phyloP scores from a whole-genome alignment of 352 stramenopile genomes.

The Globisporangium ultimum region DNA sequence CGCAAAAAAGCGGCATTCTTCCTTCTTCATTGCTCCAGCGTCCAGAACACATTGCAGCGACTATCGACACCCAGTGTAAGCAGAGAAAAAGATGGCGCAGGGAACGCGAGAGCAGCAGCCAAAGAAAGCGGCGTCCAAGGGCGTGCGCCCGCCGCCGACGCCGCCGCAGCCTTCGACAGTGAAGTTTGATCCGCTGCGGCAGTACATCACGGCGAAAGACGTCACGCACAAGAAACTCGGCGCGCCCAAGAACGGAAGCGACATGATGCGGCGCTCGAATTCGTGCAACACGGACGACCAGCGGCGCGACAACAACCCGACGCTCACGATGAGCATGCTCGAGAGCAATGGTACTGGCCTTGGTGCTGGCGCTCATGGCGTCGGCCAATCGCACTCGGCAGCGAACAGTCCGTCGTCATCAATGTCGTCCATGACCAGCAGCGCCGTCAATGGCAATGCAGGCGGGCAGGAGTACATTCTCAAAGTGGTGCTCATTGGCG shows the following conservation, averaged over 20 bases:
- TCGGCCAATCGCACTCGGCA: conserved; percentile 24
- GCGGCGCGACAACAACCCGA: conserved; percentile 42
- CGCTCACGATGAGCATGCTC: conserved; percentile 13
- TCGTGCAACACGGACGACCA: conserved; percentile 15
- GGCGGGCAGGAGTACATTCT: conserved; percentile 54
- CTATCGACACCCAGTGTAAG: neutral
- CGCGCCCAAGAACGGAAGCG: conserved; percentile 1
- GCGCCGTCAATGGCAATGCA: neutral
- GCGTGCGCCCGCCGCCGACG: too few species aligned
- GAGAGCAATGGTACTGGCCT: neutral
- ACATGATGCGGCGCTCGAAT: conserved; percentile 11
- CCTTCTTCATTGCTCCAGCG: too few species aligned
- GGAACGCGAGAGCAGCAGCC: neutral
- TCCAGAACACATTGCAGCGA: too few species aligned
- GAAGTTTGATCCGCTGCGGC: conserved; percentile 36
- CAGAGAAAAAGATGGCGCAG: neutral
- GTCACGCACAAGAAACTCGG: conserved; percentile 54
- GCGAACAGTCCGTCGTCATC: conserved; percentile 37
- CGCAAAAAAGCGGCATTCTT: too few species aligned
- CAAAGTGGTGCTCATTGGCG: conserved; percentile 87
- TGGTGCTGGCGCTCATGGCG: conserved; percentile 4
- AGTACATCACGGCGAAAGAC: conserved; percentile 63
- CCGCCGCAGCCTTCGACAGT: neutral
- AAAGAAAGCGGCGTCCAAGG: neutral
- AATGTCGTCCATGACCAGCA: conserved; percentile 1